Evolutionary conservation across 1,284 basidiomycete genomes (phyloP).

Genomic region (Ustilago sp.): DNA sequence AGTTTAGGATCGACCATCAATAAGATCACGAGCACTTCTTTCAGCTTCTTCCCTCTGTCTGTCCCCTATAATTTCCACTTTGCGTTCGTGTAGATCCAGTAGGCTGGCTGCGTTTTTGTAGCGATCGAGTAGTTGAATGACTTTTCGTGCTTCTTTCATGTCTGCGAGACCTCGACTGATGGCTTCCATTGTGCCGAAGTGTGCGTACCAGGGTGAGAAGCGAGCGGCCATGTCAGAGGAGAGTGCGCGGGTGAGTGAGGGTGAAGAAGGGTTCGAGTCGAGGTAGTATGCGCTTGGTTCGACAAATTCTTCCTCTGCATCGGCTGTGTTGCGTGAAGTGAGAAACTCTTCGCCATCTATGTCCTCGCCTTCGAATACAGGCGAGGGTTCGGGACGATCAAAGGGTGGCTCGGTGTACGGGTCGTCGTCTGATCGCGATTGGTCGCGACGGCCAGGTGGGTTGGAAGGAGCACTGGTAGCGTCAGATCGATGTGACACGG

Average conservation of each 20-base stretch:
- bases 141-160: conserved; percentile 14
- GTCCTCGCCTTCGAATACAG: conserved; percentile 1
- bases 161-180: conserved; percentile 29
- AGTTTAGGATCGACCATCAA: conserved; percentile 26
- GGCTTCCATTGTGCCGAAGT: conserved; percentile 49
- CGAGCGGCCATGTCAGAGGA: neutral
- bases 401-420: conserved; percentile 35
- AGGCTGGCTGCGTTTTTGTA: conserved; percentile 20
- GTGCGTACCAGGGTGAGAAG: conserved; percentile 49
- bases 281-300: conserved; percentile 33
- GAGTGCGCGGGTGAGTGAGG: conserved; percentile 20
- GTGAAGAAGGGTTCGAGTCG: neutral
- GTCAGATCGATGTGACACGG: conserved; percentile 20
- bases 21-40: conserved; percentile 35
- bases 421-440: conserved; percentile 34
- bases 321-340: no score
- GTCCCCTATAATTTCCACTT: conserved; percentile 36
- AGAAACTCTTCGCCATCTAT: neutral
- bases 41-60: conserved; percentile 28
- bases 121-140: conserved; percentile 22
- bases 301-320: neutral
- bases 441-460: conserved; percentile 33
- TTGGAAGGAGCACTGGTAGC: conserved; percentile 18
- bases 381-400: conserved; percentile 8
- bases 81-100: conserved; percentile 36